Conservation (phyloP, 1,139 yeast species). For the Yamadazyma sp. region DNA sequence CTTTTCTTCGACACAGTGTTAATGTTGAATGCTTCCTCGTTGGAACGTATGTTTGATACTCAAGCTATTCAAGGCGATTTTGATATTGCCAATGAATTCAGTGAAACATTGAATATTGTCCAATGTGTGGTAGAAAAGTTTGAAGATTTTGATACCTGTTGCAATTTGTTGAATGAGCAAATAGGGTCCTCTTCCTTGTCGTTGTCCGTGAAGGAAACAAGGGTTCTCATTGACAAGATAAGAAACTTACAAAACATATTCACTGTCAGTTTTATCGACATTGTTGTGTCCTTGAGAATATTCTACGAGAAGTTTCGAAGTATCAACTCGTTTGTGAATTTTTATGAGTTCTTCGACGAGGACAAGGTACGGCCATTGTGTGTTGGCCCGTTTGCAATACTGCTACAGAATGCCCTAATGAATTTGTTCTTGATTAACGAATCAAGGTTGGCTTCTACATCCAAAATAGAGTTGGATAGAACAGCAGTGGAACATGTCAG, state of each 20-base stretch:
- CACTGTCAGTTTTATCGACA: slow-evolving; percentile 30
- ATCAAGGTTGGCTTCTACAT: slow-evolving; percentile 24
- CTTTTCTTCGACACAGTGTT: slow-evolving; percentile 26
- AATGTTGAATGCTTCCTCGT: slow-evolving; percentile 32
- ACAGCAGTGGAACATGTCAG: slow-evolving; percentile 1
- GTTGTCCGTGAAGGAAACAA: slow-evolving; percentile 8
- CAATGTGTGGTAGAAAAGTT: neutral
- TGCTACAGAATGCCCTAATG: slow-evolving; percentile 26
- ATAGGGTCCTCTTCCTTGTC: slow-evolving; percentile 14
- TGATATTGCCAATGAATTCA: slow-evolving; percentile 21
- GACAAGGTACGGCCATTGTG: neutral
- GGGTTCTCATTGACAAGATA: slow-evolving; percentile 17
- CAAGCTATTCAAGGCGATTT: slow-evolving; percentile 14
- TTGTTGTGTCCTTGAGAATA: slow-evolving; percentile 31
- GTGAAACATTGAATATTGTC: slow-evolving; percentile 5
- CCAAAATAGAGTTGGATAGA: slow-evolving; percentile 48
- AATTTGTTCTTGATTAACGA: slow-evolving; percentile 37
- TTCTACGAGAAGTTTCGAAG: slow-evolving; percentile 32
- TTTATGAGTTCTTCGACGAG: slow-evolving; percentile 25
- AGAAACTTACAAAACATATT: slow-evolving; percentile 26
- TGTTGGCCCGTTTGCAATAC: slow-evolving; percentile 17
- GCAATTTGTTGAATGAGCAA: slow-evolving; percentile 10
- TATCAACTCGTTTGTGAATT: slow-evolving; percentile 26
- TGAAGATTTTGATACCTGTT: slow-evolving; percentile 6
- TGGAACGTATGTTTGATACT: slow-evolving; percentile 31